These are phyloP conservation scores for Leccinum broughii DNA, from an alignment of 768 basidiomycete species.

Conservation along the genomic window DNA sequence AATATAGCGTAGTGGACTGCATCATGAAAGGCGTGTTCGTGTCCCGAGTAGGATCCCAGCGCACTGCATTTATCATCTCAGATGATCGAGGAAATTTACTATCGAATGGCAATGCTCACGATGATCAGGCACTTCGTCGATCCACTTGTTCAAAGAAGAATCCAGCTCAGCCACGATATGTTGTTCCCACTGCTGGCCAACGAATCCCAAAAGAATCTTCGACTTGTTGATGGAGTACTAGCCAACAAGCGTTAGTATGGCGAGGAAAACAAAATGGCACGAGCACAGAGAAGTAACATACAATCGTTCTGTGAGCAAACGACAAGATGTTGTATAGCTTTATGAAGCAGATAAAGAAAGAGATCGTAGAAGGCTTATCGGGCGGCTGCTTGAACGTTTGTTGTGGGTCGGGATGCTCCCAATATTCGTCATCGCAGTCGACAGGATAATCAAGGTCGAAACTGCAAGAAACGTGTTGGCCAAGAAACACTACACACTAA, in stretches of 20 bases:
- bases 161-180: conserved; percentile 72
- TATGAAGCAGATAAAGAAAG: conserved; percentile 54
- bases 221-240: conserved; percentile 76
- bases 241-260: background rate
- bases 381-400: conserved; percentile 62
- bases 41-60: conserved; percentile 47
- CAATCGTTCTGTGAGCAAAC: conserved; percentile 62
- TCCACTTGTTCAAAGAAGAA: conserved; percentile 77
- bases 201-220: conserved; percentile 50
- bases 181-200: conserved; percentile 58
- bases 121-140: conserved; percentile 60
- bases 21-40: conserved; percentile 39
- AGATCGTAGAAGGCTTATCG: conserved; percentile 52
- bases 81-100: background rate
- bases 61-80: conserved; percentile 30
- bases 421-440: conserved; percentile 71
- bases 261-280: background rate
- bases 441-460: conserved; percentile 62
- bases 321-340: conserved; percentile 65
- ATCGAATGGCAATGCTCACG: conserved; percentile 19
- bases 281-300: conserved; percentile 29
- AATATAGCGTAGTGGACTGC: conserved; percentile 53
- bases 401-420: conserved; percentile 50
- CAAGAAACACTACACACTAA: background rate
- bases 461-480: conserved; percentile 32